Conservation (phyloP, 352 stramenopile genomes). For the Globisporangium radiosum region DNA sequence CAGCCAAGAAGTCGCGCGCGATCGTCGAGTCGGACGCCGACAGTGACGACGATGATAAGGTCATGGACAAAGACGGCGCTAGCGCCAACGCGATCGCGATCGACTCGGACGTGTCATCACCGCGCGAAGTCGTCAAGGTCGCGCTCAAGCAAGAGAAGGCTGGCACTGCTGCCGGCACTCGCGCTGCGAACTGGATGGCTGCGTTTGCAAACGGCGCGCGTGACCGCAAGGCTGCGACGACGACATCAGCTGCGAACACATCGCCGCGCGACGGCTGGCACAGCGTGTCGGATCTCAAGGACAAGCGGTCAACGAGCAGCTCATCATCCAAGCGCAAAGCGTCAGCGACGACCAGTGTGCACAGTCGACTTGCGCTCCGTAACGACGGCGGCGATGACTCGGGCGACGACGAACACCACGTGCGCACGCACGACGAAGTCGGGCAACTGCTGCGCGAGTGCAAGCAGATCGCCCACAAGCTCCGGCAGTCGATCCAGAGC, state of each 20-base stretch:
- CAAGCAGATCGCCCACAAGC: conserved; percentile 48
- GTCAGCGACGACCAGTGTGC: neutral
- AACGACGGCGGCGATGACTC: conserved; percentile 25
- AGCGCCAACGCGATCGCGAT: conserved; percentile 19
- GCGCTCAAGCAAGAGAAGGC: conserved; percentile 21
- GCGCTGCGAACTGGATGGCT: conserved; percentile 44
- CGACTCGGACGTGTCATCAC: conserved; percentile 44
- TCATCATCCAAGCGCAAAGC: neutral
- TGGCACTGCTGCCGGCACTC: neutral
- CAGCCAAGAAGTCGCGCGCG: conserved; percentile 36
- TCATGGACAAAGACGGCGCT: neutral
- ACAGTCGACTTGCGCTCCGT: neutral
- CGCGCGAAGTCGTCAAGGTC: conserved; percentile 27
- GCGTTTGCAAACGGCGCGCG: conserved; percentile 22
- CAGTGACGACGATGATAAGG: conserved; percentile 12
- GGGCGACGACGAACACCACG: conserved; percentile 47
- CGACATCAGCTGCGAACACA: neutral
- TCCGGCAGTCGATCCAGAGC: conserved; percentile 50
- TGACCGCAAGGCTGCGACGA: neutral
- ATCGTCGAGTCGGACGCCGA: conserved; percentile 66
- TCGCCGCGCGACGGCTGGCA: conserved; percentile 4
- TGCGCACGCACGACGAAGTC: conserved; percentile 63
- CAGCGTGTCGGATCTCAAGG: conserved; percentile 13
- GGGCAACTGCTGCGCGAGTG: conserved; percentile 60
- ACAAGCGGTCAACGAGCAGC: conserved; percentile 4